Evolutionary conservation across 2,329 filamentous ascomycete species (phyloP).

Genomic region (Talaromyces sp.): DNA sequence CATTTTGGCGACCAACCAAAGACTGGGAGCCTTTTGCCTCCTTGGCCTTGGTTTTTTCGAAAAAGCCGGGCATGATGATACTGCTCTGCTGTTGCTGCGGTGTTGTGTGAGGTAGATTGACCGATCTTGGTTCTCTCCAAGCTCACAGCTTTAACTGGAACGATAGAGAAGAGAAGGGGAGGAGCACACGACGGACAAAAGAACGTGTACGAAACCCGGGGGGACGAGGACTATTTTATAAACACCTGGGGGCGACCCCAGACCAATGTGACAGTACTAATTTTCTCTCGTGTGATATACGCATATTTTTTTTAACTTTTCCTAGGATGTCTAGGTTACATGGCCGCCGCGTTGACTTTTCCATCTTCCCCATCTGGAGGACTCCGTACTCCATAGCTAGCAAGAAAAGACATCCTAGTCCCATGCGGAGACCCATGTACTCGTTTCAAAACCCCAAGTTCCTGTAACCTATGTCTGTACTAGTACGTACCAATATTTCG

Average conservation of each 20-base stretch:
- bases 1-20: constrained; percentile 38
- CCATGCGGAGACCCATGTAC: constrained; percentile 11
- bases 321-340: constrained; percentile 8
- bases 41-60: neutral
- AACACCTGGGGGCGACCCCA: constrained; percentile 1
- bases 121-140: constrained; percentile 4
- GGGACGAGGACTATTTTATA: constrained; percentile 9
- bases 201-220: neutral
- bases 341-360: neutral
- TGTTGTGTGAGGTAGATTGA: constrained; percentile 7
- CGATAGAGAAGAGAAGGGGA: neutral
- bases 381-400: constrained; percentile 11
- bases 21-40: constrained; percentile 31
- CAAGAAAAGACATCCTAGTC: neutral
- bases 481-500: neutral
- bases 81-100: neutral
- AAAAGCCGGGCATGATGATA: neutral
- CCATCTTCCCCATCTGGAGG: constrained; percentile 12
- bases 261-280: neutral
- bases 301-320: constrained; percentile 1
- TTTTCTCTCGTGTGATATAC: neutral
- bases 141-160: constrained; percentile 11
- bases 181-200: neutral
- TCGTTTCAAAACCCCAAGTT: constrained; percentile 7
- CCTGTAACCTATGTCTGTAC: neutral